phyloP scores from a whole-genome alignment of 345 rosid species.

The Citrus trifoliata region DNA sequence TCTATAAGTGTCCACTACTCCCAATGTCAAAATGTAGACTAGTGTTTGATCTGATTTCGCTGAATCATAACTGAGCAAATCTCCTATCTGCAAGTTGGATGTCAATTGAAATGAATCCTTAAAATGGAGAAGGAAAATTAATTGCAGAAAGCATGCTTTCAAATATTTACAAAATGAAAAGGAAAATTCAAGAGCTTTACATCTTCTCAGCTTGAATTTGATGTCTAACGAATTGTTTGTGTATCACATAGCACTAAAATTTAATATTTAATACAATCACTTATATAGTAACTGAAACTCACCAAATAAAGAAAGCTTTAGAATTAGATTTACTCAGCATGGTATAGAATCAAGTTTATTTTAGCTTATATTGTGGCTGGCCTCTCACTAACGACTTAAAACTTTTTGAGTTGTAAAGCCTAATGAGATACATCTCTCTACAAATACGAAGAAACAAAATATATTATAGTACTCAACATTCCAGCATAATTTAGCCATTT shows the following conservation, averaged over 20 bases:
- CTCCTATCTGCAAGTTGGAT: conserved; percentile 67
- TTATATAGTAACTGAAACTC: not conserved
- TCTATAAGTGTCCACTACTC: conserved; percentile 78
- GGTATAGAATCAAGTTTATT: not conserved
- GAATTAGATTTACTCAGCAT: not conserved
- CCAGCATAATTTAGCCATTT: not conserved
- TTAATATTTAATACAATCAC: not conserved
- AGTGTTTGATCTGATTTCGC: conserved; percentile 69
- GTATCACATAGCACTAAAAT: not conserved
- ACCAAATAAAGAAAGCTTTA: not conserved
- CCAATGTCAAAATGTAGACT: conserved; percentile 84
- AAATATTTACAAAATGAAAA: not conserved
- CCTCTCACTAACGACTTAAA: not conserved
- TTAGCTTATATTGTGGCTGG: not conserved
- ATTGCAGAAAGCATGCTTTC: not conserved
- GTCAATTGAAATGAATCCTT: not conserved
- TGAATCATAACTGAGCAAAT: conserved; percentile 68
- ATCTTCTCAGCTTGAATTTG: not conserved
- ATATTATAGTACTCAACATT: not conserved
- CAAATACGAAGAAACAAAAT: not conserved
- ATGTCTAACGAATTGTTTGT: not conserved
- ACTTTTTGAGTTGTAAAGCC: not conserved
- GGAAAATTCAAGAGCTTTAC: not conserved
- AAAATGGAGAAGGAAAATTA: not conserved
- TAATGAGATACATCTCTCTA: not conserved